Percentiles rank a stretch among this genome's conserved stretches.
These are phyloP conservation scores for Umbelopsis vinacea DNA, from an alignment of 192 early-diverging fungal species.

Conservation along the genomic window DNA sequence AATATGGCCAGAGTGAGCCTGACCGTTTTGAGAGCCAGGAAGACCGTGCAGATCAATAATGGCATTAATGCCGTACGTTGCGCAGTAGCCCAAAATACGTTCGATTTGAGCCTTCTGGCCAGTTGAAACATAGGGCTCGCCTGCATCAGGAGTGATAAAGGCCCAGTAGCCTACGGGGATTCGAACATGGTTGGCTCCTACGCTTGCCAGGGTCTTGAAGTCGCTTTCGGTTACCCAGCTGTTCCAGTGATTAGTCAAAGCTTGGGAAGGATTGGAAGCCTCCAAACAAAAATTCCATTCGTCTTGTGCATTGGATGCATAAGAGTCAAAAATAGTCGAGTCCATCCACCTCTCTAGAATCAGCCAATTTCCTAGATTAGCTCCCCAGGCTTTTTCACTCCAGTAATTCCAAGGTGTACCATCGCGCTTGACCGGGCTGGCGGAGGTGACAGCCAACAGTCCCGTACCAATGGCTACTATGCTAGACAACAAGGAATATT, in stretches of 20 bases:
- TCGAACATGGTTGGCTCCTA: conserved; percentile 56
- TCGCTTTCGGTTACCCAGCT: conserved; percentile 60
- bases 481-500: neutral
- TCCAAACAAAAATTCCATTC: conserved; percentile 61
- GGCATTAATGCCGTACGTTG: conserved; percentile 48
- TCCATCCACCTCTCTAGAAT: conserved; percentile 66
- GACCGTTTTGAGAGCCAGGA: conserved; percentile 65
- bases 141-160: conserved; percentile 56
- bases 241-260: conserved; percentile 56
- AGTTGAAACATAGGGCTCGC: conserved; percentile 62
- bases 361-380: conserved; percentile 63
- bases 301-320: conserved; percentile 47
- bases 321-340: conserved; percentile 47
- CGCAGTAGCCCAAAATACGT: conserved; percentile 40
- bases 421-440: conserved; percentile 15
- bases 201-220: conserved; percentile 48
- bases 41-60: conserved; percentile 63
- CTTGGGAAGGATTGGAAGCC: conserved; percentile 39
- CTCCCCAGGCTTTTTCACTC: conserved; percentile 50
- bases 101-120: conserved; percentile 45
- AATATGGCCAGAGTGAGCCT: conserved; percentile 56
- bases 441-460: neutral
- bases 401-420: conserved; percentile 36
- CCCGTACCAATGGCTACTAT: neutral
- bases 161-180: conserved; percentile 66